A percentile compares a stretch with the other conserved stretches of the same genome.
phyloP scores from a whole-genome alignment of 1,139 yeast genomes.

The Kodamaea arcana region DNA sequence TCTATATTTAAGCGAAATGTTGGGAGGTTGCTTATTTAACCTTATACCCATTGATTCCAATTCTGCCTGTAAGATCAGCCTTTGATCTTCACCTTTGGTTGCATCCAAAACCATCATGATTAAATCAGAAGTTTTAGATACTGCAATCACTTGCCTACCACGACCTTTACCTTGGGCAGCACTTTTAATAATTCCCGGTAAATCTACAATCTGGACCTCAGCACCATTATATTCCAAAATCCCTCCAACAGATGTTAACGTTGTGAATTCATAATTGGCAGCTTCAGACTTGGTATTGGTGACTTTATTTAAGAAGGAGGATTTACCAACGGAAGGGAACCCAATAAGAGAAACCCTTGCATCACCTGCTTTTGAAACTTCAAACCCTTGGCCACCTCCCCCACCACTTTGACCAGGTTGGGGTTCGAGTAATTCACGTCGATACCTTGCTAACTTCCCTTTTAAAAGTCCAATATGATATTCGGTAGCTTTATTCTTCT shows the following conservation, averaged over 20 bases:
- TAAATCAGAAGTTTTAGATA: slow-evolving; percentile 91
- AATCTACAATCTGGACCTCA: slow-evolving; percentile 90
- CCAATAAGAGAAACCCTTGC: slow-evolving; percentile 95
- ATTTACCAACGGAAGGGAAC: slow-evolving; percentile 96
- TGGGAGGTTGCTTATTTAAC: slow-evolving; percentile 76
- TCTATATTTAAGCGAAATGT: slow-evolving; percentile 72
- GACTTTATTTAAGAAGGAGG: slow-evolving; percentile 79
- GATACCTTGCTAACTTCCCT: slow-evolving; percentile 91
- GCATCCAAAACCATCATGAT: slow-evolving; percentile 94
- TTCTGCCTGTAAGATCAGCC: slow-evolving; percentile 82
- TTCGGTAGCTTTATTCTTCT: slow-evolving; percentile 96
- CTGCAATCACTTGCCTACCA: slow-evolving; percentile 94
- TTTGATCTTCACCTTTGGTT: slow-evolving; percentile 85
- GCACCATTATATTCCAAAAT: slow-evolving; percentile 94
- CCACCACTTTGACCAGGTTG: slow-evolving; percentile 62
- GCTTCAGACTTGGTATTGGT: slow-evolving; percentile 93
- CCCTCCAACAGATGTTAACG: slow-evolving; percentile 95
- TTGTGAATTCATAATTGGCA: slow-evolving; percentile 93
- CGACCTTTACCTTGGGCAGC: slow-evolving; percentile 98
- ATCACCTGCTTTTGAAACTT: slow-evolving; percentile 93
- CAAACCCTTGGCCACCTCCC: slow-evolving; percentile 88
- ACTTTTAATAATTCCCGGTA: slow-evolving; percentile 96
- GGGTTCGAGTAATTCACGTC: slow-evolving; percentile 90
- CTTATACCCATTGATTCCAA: slow-evolving; percentile 92
- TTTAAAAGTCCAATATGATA: slow-evolving; percentile 90